Percentiles rank a stretch among this genome's conserved stretches.
Conservation (phyloP, 192 early-diverging fungal species). For the Phycomyces nitens region DNA sequence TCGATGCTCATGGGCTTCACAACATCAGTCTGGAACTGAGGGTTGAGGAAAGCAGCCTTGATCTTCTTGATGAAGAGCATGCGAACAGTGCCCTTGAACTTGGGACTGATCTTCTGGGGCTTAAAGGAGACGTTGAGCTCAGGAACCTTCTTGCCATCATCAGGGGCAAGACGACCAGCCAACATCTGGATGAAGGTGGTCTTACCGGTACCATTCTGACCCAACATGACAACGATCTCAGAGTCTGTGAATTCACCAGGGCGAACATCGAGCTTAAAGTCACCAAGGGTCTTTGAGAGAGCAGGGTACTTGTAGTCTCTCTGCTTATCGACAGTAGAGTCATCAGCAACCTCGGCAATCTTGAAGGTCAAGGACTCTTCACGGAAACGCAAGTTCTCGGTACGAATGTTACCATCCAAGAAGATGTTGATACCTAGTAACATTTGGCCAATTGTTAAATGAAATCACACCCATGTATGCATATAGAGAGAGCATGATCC, state of each 20-base stretch:
- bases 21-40: conserved; percentile 97
- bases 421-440: conserved; percentile 89
- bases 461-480: too few species aligned
- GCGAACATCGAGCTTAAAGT: conserved; percentile 77
- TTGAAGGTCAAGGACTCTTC: conserved; percentile 92
- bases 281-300: conserved; percentile 82
- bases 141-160: conserved; percentile 75
- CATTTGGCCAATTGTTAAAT: not conserved
- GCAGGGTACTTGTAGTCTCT: conserved; percentile 81
- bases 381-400: conserved; percentile 98
- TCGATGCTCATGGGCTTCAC: conserved; percentile 93
- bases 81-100: conserved; percentile 89
- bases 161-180: conserved; percentile 77
- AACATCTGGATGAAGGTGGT: conserved; percentile 95
- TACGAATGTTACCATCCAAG: conserved; percentile 93
- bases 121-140: conserved; percentile 91
- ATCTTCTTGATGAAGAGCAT: conserved; percentile 90
- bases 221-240: conserved; percentile 96
- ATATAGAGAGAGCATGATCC: too few species aligned
- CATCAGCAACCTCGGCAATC: conserved; percentile 87
- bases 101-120: conserved; percentile 98
- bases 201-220: conserved; percentile 98
- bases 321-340: conserved; percentile 59
- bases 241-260: conserved; percentile 91
- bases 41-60: conserved; percentile 76